Percentiles rank a stretch among this genome's conserved stretches.
These are phyloP conservation scores for Psilocybe sp. DNA, from an alignment of 768 basidiomycete genomes.

Conservation along the genomic window DNA sequence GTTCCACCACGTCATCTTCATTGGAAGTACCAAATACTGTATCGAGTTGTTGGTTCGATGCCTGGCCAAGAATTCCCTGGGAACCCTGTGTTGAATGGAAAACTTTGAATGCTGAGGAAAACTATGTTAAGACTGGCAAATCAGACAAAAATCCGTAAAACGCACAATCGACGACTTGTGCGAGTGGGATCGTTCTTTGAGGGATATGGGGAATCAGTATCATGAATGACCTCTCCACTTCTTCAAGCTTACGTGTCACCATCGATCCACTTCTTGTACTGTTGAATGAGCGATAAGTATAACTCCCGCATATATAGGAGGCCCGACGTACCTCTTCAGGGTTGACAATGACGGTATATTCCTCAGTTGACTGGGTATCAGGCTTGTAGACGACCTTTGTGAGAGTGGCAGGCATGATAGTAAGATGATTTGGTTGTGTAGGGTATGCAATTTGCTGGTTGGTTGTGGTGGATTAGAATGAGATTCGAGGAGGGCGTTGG, in stretches of 20 bases:
- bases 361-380: slow-evolving; percentile 65
- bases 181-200: slow-evolving; percentile 61
- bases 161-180: slow-evolving; percentile 83
- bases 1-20: slow-evolving; percentile 58
- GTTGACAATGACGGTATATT: slow-evolving; percentile 71
- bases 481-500: slow-evolving; percentile 1
- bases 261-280: slow-evolving; percentile 79
- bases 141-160: slow-evolving; percentile 1
- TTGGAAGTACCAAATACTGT: slow-evolving; percentile 63
- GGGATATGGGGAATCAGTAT: slow-evolving; percentile 14
- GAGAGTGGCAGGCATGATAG: slow-evolving; percentile 43
- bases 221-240: background rate
- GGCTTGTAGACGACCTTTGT: slow-evolving; percentile 82
- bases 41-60: slow-evolving; percentile 86
- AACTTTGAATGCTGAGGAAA: slow-evolving; percentile 59
- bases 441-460: slow-evolving; percentile 9
- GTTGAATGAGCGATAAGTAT: slow-evolving; percentile 11
- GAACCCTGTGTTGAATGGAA: slow-evolving; percentile 70
- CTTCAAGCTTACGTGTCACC: slow-evolving; percentile 68
- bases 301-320: background rate
- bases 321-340: slow-evolving; percentile 49
- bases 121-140: background rate
- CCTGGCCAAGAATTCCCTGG: slow-evolving; percentile 70
- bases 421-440: slow-evolving; percentile 14
- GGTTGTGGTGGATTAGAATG: slow-evolving; percentile 6